phyloP scores from a whole-genome alignment of 129 eudicot species.

The Ambrosia artemisiifolia region DNA sequence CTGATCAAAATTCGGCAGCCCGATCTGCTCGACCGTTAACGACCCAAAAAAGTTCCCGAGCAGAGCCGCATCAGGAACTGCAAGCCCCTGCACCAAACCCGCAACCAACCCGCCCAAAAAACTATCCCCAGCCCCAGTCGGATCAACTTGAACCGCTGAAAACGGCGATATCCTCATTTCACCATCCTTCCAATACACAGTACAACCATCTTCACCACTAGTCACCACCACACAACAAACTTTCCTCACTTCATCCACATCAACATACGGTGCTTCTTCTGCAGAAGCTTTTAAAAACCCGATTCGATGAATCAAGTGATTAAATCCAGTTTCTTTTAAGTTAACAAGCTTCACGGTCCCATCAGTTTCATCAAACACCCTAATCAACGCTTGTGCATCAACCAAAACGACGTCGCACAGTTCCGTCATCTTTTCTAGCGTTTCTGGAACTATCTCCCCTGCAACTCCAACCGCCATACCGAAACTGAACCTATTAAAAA shows the following conservation, averaged over 20 bases:
- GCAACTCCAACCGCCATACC: slow-evolving; percentile 91
- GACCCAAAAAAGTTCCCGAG: slow-evolving; percentile 91
- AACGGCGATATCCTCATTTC: slow-evolving; percentile 63
- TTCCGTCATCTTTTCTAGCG: slow-evolving; percentile 63
- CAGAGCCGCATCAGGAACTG: slow-evolving; percentile 81
- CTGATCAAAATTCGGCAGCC: slow-evolving; percentile 65
- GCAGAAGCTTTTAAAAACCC: slow-evolving; percentile 80
- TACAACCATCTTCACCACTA: slow-evolving; percentile 79
- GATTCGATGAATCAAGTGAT: slow-evolving; percentile 47
- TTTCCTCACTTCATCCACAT: slow-evolving; percentile 63
- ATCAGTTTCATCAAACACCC: slow-evolving; percentile 60
- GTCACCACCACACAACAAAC: slow-evolving; percentile 77
- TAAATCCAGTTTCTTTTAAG: slow-evolving; percentile 57
- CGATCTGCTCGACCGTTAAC: slow-evolving; percentile 70
- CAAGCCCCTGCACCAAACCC: slow-evolving; percentile 65
- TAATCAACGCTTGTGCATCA: slow-evolving; percentile 70
- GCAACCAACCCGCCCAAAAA: slow-evolving; percentile 83
- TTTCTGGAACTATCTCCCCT: slow-evolving; percentile 75
- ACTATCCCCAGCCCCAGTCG: slow-evolving; percentile 97
- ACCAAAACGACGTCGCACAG: slow-evolving; percentile 70
- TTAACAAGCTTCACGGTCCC: slow-evolving; percentile 63
- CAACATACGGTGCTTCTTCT: slow-evolving; percentile 71
- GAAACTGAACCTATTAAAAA: slow-evolving; percentile 28
- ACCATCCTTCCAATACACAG: slow-evolving; percentile 54
- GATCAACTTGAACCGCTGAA: slow-evolving; percentile 71